Conservation (phyloP, 2,329 filamentous ascomycete species). For the Venturia nashicola region DNA sequence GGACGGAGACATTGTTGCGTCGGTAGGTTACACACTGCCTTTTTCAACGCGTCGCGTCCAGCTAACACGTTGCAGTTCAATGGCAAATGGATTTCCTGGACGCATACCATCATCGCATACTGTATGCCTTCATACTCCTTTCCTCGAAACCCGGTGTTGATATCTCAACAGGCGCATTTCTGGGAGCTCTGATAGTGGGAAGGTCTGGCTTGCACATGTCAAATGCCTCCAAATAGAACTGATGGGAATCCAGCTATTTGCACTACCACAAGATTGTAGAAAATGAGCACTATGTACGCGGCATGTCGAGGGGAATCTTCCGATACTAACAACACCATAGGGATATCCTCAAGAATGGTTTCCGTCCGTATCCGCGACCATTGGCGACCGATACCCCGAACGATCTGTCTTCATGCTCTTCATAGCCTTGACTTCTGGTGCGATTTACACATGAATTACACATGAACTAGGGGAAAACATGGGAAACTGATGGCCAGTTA, state of each 20-base stretch:
- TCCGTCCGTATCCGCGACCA: conserved; percentile 88
- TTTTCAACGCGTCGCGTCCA: conserved; percentile 10
- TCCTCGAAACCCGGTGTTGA: not conserved
- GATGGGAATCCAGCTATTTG: conserved; percentile 39
- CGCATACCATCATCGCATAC: conserved; percentile 77
- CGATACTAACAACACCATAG: conserved; percentile 17
- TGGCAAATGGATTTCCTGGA: conserved; percentile 81
- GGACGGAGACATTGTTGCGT: conserved; percentile 49
- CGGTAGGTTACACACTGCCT: conserved; percentile 32
- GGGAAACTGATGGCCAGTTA: not conserved
- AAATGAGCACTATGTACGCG: conserved; percentile 71
- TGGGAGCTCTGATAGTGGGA: conserved; percentile 76
- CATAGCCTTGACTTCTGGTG: conserved; percentile 88
- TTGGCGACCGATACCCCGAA: conserved; percentile 94
- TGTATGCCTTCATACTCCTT: conserved; percentile 30
- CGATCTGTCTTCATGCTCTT: conserved; percentile 95
- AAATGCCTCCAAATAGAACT: not conserved
- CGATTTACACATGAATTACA: not conserved
- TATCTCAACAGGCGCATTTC: conserved; percentile 54
- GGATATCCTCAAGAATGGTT: conserved; percentile 78
- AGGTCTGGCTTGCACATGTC: conserved; percentile 20
- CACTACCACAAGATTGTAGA: conserved; percentile 97
- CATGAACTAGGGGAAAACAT: not conserved
- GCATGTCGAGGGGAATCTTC: not conserved
- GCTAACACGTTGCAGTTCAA: conserved; percentile 44